phyloP scores from a whole-genome alignment of 2,329 filamentous ascomycete species.

The Nigrograna mackinnonii region DNA sequence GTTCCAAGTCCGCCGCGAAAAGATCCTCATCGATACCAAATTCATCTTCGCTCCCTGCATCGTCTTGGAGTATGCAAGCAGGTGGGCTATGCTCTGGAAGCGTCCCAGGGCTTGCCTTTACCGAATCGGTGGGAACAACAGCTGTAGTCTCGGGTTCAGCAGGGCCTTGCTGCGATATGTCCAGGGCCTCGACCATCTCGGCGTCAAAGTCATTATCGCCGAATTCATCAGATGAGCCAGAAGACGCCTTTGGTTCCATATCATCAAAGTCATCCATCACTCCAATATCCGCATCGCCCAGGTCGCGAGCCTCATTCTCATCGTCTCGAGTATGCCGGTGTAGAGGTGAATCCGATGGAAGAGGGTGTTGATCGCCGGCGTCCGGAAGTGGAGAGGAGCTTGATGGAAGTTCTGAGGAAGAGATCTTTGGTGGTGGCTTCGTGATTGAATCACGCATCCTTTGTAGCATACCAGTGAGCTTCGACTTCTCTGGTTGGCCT shows the following conservation, averaged over 20 bases:
- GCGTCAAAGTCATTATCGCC: slow-evolving; percentile 38
- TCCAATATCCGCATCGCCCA: slow-evolving; percentile 1
- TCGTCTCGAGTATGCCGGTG: slow-evolving; percentile 24
- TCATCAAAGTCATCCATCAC: slow-evolving; percentile 3
- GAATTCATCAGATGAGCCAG: slow-evolving; percentile 38
- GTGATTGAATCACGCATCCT: slow-evolving; percentile 50
- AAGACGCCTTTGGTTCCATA: slow-evolving; percentile 10
- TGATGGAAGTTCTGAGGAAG: slow-evolving; percentile 39
- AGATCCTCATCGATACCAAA: slow-evolving; percentile 52
- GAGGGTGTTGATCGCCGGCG: slow-evolving; percentile 15
- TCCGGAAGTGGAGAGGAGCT: slow-evolving; percentile 53
- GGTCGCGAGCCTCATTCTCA: slow-evolving; percentile 6
- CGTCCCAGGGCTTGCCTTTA: no score
- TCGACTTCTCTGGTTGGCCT: slow-evolving; percentile 27
- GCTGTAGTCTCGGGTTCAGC: no score
- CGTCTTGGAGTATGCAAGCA: no score
- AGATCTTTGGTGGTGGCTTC: slow-evolving; percentile 18
- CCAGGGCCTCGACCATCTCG: slow-evolving; percentile 36
- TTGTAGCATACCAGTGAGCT: slow-evolving; percentile 42
- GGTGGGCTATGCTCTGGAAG: no score
- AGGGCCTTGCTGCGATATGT: slow-evolving; percentile 16
- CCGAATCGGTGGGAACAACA: no score
- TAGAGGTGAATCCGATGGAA: slow-evolving; percentile 31
- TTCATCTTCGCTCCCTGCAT: slow-evolving; percentile 50
- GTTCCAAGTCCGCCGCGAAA: slow-evolving; percentile 61